phyloP scores from a whole-genome alignment of 495 filamentous ascomycete genomes.

The Gamarada debralockiae region DNA sequence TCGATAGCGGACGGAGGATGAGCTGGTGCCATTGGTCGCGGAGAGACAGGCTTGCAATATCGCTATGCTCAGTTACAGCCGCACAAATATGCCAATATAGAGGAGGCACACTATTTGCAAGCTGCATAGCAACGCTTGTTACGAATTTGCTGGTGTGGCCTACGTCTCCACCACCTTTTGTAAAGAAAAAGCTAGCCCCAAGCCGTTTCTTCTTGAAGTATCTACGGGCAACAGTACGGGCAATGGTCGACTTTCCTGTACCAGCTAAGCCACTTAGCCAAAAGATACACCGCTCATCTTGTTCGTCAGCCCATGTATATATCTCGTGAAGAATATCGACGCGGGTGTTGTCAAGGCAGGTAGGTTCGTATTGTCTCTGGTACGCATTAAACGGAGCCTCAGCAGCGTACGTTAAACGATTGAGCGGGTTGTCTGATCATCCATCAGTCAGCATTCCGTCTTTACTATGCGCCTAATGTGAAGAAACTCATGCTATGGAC shows the following conservation, averaged over 20 bases:
- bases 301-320: too few relatives aligned
- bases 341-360: not conserved
- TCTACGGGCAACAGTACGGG: too few relatives aligned
- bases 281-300: not conserved
- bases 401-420: not conserved
- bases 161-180: slow-evolving; percentile 16
- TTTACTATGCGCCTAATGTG: not conserved
- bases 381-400: too few relatives aligned
- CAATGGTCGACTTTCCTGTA: too few relatives aligned
- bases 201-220: too few relatives aligned
- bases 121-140: slow-evolving; percentile 9
- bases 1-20: slow-evolving; percentile 16
- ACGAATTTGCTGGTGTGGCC: slow-evolving; percentile 18
- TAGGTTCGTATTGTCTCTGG: not conserved
- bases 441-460: not conserved
- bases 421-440: not conserved
- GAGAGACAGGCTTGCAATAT: slow-evolving; percentile 18
- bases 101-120: not conserved
- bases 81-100: slow-evolving; percentile 2
- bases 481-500: not conserved
- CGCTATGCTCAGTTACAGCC: slow-evolving; percentile 2
- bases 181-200: too few relatives aligned
- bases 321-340: too few relatives aligned
- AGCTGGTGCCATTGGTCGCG: slow-evolving; percentile 19
- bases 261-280: slow-evolving; percentile 1